Base-by-base conservation (phyloP, 73 alveolate genomes). In the Blepharisma japonicum region DNA sequence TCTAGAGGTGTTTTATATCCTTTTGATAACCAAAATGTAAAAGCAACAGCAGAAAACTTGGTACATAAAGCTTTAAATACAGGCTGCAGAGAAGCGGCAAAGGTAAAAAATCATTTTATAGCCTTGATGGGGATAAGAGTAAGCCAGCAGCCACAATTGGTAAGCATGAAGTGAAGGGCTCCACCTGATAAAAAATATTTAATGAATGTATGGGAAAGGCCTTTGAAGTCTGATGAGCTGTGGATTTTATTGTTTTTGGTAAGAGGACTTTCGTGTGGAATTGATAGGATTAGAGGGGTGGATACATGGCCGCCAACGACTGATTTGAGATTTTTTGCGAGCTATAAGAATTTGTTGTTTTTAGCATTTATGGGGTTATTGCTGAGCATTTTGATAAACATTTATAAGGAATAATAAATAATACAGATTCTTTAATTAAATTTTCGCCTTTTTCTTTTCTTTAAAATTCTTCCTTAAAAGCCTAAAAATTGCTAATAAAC, bases 301-400 rank as follows among this genome's bases (percentile, higher is more conserved):
- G 74, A 61, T 18, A 61, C 18, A 5, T 61, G 74, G 74, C 74
- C 74, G 39, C 74, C 74, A 1, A 25, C 14, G 74, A 61, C 74
- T 14, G 47, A 61, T 61, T 18, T 61, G 11, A n/a, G 74, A 25
- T 61, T 61, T 25, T 61, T 61, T 61, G 74, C 47, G n/a, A 61
- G 74, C 4, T 61, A 61, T 61, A 14, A n/a, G 47, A 61, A 61
- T 25, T 25, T 14, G 47, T n/a, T n/a, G 39, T 61, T 61, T 61
- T 20, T 14, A 32, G 42, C 42, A 32, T 32, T 32, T 3, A 32
- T 32, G 42, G 42, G 42, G 3, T 3, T 32, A 32, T 3, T 32
- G 42, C 42, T 32, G 42, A 32, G 42, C 42, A 32, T 32, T 32
- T 32, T 32, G 42, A 32, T 32, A 32, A 32, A 32, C 42, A 32